Evolutionary conservation across 148 eudicot species (phyloP).

Genomic region (Vaccinium vitisidaea): DNA sequence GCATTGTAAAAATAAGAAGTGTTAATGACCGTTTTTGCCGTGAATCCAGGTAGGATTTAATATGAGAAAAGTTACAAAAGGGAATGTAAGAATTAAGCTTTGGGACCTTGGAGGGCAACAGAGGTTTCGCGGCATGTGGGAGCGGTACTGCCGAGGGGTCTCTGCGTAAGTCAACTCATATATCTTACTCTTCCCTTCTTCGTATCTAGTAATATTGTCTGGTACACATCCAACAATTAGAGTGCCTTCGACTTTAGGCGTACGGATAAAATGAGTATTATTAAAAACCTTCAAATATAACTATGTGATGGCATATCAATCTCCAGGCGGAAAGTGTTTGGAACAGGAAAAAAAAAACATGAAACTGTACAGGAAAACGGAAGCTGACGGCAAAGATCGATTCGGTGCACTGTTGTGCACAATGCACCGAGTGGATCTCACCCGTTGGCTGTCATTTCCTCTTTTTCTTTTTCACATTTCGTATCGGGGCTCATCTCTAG

Average conservation of each 20-base stretch:
- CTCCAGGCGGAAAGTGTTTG: no score
- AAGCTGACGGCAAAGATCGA: no score
- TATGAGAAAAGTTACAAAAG: conserved; percentile 80
- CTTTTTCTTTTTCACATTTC: no score
- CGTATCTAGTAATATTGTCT: not conserved
- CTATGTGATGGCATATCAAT: no score
- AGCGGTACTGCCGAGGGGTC: conserved; percentile 88
- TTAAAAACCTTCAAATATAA: no score
- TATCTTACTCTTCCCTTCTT: not conserved
- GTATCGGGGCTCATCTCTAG: no score
- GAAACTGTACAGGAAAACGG: no score
- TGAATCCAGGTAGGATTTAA: conserved; percentile 78
- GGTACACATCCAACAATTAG: not conserved
- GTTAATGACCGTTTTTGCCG: not conserved
- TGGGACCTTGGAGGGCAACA: conserved; percentile 97
- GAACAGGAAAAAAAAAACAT: no score
- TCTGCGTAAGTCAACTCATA: conserved; percentile 54
- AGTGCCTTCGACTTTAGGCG: not conserved
- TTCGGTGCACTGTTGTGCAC: no score
- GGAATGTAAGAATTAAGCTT: conserved; percentile 81
- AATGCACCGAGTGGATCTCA: no score
- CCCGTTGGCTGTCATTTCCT: no score
- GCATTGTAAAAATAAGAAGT: not conserved
- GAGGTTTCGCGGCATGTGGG: conserved; percentile 94
- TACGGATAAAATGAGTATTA: no score